Evolutionary conservation across 1,284 basidiomycete genomes (phyloP), one percentile per base, ranked within the genome.

Genomic region (Leccinum fallax): DNA sequence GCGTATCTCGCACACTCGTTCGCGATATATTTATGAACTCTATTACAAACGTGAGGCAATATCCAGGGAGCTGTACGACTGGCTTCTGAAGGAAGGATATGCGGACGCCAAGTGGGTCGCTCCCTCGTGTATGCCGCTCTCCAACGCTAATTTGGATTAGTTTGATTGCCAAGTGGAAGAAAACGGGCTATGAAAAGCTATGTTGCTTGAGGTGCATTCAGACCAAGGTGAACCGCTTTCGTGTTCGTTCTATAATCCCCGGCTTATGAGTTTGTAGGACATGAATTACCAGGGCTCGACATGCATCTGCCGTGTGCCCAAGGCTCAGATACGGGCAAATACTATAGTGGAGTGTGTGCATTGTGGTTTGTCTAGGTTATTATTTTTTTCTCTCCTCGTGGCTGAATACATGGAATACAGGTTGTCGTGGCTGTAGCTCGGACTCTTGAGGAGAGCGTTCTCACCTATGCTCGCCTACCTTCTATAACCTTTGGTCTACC

Each of bases 261-360:
- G 40, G 62, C 69, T 61, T 67, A 71, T 40, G 51, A 52, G 15
- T 52, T 43, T 62, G 40, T 63, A 95, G 92, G 97, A 98, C 75
- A 98, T 98, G 95, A 99, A 98, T 80, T 98, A 98, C 74, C 92
- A 97, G 81, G 97, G 97, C 7, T 97, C 95, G n/a, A 97, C 97
- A 32, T 99, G 97, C 76, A 92, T 99, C 63, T 99, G 97, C 75
- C 87, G 97, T 67, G 96, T 99, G 55, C 97, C 97, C 3, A 98
- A 98, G 76, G 90, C 93, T 4, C 91, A 95, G 71, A 83, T 99
- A 28, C 92, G 95, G 62, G 82, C 87, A 59, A 97, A 95, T 5
- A 95, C 93, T 3, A 83, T 98, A n/a, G 97, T 99, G 0, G 94
- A 98, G 78, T 98, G 96, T 78, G 92, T 93, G 55, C 95, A 97